Evolutionary conservation across 306 rosid species (phyloP).

Genomic region (Cyclanthera cordifolia): DNA sequence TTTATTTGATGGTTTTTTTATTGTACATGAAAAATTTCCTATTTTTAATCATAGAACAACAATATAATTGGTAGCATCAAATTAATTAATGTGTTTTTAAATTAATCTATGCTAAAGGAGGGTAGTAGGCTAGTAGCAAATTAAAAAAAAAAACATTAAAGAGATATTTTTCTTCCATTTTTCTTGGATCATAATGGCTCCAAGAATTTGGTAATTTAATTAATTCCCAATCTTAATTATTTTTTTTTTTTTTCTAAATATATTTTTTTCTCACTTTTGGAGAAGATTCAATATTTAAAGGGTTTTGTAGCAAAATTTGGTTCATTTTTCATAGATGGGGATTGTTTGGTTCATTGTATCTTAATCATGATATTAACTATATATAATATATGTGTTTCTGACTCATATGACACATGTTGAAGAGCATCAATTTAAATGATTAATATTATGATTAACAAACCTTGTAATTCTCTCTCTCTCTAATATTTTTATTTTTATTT

Average conservation of each 20-base stretch:
- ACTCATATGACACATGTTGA: constrained; percentile 3
- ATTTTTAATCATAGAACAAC: no score
- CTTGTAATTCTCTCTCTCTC: no score
- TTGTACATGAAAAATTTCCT: no score
- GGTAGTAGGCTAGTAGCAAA: no score
- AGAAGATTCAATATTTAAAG: constrained; percentile 1
- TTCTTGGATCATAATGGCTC: background rate
- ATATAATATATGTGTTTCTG: background rate
- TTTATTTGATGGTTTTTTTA: no score
- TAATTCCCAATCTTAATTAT: background rate
- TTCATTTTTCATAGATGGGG: background rate
- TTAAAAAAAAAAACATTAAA: no score
- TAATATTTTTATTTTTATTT: background rate
- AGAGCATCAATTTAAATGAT: constrained; percentile 4
- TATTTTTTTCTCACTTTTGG: background rate
- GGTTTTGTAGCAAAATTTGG: constrained; percentile 9
- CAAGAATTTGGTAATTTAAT: background rate
- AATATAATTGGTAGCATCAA: no score
- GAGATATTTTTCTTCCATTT: background rate
- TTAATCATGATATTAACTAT: background rate
- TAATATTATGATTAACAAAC: background rate
- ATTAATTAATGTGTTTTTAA: no score
- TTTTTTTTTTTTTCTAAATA: background rate
- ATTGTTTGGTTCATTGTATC: constrained; percentile 11
- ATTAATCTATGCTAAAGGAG: no score